Percentiles rank a stretch among this genome's conserved stretches.
Conservation (phyloP, 169 alveolate genomes). For the Amoebophrya sp. region DNA sequence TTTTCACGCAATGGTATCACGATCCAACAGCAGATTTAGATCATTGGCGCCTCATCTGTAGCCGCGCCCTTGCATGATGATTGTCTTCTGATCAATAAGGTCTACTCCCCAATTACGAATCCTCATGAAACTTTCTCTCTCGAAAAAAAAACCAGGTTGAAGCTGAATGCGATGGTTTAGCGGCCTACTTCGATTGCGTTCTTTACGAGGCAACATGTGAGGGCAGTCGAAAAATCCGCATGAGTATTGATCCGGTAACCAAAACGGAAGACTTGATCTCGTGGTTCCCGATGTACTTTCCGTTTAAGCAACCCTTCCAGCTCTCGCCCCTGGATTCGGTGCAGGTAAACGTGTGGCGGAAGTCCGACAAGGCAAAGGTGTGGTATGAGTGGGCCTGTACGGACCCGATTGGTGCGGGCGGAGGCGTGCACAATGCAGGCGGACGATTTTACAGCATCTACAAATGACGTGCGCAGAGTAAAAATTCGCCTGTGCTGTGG, state of each 20-base stretch:
- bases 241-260: constrained; percentile 60
- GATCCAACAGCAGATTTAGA: no score
- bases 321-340: constrained; percentile 47
- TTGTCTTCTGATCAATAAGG: no score
- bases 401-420: constrained; percentile 19
- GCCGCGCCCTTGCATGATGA: no score
- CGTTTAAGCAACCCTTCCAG: constrained; percentile 57
- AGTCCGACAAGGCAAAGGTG: constrained; percentile 52
- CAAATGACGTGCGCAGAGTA: no score
- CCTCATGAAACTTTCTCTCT: no score
- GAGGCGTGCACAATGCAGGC: neutral
- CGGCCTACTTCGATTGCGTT: constrained; percentile 65
- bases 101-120: no score
- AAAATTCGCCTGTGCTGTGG: no score
- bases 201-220: constrained; percentile 39
- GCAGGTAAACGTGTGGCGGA: constrained; percentile 58
- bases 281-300: constrained; percentile 78
- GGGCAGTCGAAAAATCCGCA: constrained; percentile 43
- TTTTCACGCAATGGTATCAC: no score
- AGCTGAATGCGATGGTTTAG: constrained; percentile 55
- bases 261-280: constrained; percentile 61
- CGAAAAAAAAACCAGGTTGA: neutral
- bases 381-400: constrained; percentile 73
- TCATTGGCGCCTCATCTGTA: no score
- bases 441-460: neutral